Conservation (phyloP, 1,139 yeast species). For the Sugiyamaella japonica region DNA sequence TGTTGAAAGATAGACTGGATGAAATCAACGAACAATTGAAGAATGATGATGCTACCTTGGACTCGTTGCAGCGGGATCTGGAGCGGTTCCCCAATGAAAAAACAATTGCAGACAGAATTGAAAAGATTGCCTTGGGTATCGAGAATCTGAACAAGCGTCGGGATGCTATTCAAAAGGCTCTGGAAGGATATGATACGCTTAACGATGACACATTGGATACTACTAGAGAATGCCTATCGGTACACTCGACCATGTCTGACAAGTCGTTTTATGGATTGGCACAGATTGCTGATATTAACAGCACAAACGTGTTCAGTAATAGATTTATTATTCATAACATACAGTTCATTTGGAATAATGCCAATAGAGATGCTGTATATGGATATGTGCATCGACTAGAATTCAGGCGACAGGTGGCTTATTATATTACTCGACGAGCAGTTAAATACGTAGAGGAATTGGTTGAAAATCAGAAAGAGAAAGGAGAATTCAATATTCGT, state of each 20-base stretch:
- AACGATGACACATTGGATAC: neutral
- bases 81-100: constrained; percentile 31
- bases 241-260: constrained; percentile 17
- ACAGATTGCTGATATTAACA: constrained; percentile 28
- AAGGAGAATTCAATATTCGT: constrained; percentile 10
- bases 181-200: constrained; percentile 3
- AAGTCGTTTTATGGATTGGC: constrained; percentile 21
- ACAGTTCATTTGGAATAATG: constrained; percentile 76
- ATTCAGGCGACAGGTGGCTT: constrained; percentile 56
- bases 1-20: constrained; percentile 36
- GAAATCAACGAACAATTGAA: constrained; percentile 51
- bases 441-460: constrained; percentile 63
- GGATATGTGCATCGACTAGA: constrained; percentile 62
- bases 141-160: constrained; percentile 41
- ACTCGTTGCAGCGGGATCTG: constrained; percentile 37
- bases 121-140: constrained; percentile 40
- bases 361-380: constrained; percentile 59
- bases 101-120: constrained; percentile 32
- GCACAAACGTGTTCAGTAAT: constrained; percentile 57
- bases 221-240: constrained; percentile 7
- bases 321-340: constrained; percentile 77
- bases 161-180: constrained; percentile 22
- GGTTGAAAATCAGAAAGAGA: constrained; percentile 12
- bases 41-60: constrained; percentile 41
- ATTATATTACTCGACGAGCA: constrained; percentile 70